Base-by-base conservation (phyloP, 768 basidiomycete species). In the Pleurotus ostreatus region DNA sequence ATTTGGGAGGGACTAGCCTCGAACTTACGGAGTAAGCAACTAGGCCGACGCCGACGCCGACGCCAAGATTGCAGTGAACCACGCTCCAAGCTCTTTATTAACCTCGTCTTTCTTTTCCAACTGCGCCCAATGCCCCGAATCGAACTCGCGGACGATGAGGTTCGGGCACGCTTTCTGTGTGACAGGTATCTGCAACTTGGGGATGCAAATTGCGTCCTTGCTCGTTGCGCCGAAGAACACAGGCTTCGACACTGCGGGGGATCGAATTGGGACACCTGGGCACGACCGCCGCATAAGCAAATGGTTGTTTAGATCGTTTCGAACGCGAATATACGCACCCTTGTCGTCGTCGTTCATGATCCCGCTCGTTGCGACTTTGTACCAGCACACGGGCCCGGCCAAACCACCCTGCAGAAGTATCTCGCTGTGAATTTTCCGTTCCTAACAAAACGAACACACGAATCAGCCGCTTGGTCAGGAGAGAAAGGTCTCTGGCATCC, bases 101-200 rank as follows among this genome's bases (percentile, higher is more conserved):
- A 75, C 43, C 54, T 72, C 62, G n/a, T 72, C 68, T 7, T 61
- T 62, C 2, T 59, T 63, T 43, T 72, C 71, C 46, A 66, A 60
- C 61, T 70, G 68, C 16, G 74, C 61, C 75, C 76, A 78, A 61
- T 76, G 76, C 15, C 69, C 71, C 8, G 72, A 68, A 25, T 74
- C 66, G 56, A 74, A 72, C 30, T 75, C 70, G 13, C 61, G 61
- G 8, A 73, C 48, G 1, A 69, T 74, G 18, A 66, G 48, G 30
- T 72, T 66, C 47, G 63, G 61, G 60, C 67, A 67, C 25, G 43
- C 54, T 22, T 61, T 51, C 8, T 37, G 45, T 1, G 65, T 53
- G 11, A 41, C 16, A 0, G 51, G 34, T 41, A 60, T 63, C 5
- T 47, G 53, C 2, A 66, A 2, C 6, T 38, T 45, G 11, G 71